Base-by-base conservation (phyloP, 108 stramenopile genomes). In the Nitzschia sp. region DNA sequence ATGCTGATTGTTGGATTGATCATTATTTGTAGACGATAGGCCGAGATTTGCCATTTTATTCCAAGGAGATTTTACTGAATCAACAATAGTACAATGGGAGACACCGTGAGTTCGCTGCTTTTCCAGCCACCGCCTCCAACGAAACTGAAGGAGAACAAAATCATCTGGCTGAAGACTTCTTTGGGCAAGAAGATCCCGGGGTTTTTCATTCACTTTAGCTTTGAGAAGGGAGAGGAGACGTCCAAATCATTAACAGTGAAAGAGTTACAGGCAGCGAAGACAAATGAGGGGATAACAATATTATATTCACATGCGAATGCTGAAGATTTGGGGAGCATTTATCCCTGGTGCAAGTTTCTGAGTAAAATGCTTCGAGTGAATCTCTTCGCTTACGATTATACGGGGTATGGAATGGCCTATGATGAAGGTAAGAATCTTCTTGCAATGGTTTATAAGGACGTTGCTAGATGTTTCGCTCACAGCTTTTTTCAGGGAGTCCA, bases 371-470 rank as follows among this genome's bases (percentile, higher is more conserved):
- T 95, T 42, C 82, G 88, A 72, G 97, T 97, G 29, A 98, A 99
- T 77, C 85, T 99, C 32, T 82, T 99, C 67, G 98, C 98, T 23
- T 99, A 98, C 78, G 98, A 99, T 80, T 99, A 99, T 72, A 89
- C 96, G 2, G 98, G 98, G 25, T 98, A 98, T 70, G 97, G 96
- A 38, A 72, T 91, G 81, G 89, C 89, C 2, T 86, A 75, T 57
- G 91, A 87, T 68, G 79, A 89, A 69, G 91, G 91, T 89, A 70
- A 76, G 84, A 66, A 31, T 19, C 38, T 63, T 11, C n/a, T 76
- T n/a, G n/a, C n/a, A n/a, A n/a, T n/a, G n/a, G n/a, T 64, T 38
- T 59, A 13, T 0, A 18, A 15, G 1, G 54, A 17, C 21, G 15
- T 3, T 55, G 8, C 21, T 6, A 23, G n/a, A 23, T 18, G 26